A percentile compares a stretch with the other conserved stretches of the same genome.
phyloP scores from a whole-genome alignment of 83 land plant species.

The Larix sibirica region DNA sequence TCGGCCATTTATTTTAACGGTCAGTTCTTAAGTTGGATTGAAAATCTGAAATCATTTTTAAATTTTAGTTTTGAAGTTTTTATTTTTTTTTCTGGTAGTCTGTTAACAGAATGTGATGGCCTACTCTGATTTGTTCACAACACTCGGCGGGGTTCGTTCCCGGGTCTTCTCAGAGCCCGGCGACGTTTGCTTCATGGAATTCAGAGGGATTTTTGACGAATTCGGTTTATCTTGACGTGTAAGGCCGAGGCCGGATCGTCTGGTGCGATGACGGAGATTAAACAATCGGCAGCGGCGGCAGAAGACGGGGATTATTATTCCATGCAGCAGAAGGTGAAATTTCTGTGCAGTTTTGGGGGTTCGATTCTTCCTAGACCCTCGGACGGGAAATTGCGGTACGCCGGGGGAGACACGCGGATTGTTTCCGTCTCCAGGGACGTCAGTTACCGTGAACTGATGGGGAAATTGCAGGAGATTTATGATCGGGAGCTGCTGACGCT shows the following conservation, averaged over 20 bases:
- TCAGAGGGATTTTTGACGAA: background rate
- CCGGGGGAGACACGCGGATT: conserved; percentile 79
- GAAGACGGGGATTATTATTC: background rate
- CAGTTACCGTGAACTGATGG: conserved; percentile 49
- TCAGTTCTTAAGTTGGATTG: background rate
- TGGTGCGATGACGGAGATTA: background rate
- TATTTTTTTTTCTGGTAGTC: too few relatives aligned
- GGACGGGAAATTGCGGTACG: conserved; percentile 79
- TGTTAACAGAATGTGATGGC: background rate
- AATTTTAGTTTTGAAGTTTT: too few relatives aligned
- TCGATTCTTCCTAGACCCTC: conserved; percentile 70
- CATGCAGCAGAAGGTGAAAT: conserved; percentile 44
- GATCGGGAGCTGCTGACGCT: conserved; percentile 32
- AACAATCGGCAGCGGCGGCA: background rate
- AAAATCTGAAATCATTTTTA: too few relatives aligned
- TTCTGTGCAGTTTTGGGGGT: conserved; percentile 78
- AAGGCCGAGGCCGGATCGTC: background rate
- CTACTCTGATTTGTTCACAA: background rate
- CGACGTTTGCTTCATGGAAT: background rate
- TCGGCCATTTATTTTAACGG: conserved; percentile 11
- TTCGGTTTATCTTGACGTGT: background rate
- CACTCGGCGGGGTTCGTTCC: background rate
- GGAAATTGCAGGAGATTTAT: conserved; percentile 60
- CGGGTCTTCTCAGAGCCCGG: background rate
- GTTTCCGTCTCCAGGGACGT: conserved; percentile 54